Evolutionary conservation across 768 basidiomycete genomes (phyloP), one percentile per base, ranked within the genome.

Genomic region (Russula griseocarnosa): DNA sequence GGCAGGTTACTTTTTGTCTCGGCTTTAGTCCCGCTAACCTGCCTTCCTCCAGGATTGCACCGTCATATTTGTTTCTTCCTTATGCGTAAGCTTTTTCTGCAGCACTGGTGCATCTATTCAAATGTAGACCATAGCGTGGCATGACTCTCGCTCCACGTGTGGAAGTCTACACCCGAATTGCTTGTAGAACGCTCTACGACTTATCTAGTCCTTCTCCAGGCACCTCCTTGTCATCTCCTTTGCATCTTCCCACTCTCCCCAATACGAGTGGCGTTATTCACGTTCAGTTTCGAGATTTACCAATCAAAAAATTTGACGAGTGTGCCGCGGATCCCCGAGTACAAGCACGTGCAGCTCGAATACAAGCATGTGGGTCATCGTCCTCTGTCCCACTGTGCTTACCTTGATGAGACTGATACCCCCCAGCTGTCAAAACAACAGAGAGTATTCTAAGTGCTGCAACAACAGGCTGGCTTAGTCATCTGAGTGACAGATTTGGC

Each of bases 311-410:
- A 30, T 52, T 52, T 52, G 68, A 67, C 18, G 42, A 61, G n/a
- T 67, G 68, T 42, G 60, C 58, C 4, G 60, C 55, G 42, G 68
- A 69, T 50, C 66, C 68, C 16, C 53, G 55, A 42, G 68, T 69
- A n/a, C 68, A 62, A 36, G 68, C 62, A 8, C 68, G 68, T 18
- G 68, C 68, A 16, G 68, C 68, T n/a, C 66, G 68, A 20, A 69
- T 69, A 34, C 68, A 67, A 53, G 68, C 68, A 14, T 64, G 68
- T 67, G 58, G 30, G 67, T 49, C 49, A 38, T 42, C 60, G 14
- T n/a, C 22, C 38, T 26, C 57, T 10, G 4, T 16, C 36, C 32
- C 38, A 32, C 65, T 18, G n/a, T 22, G 10, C 34, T 14, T 22
- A 57, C 42, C n/a, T 44, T 6, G 10, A 44, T 54, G 40, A 20